Evolutionary conservation across 225 moss, liverwort and hornwort species (phyloP), one percentile per base, ranked within the genome.

Genomic region (Neckera pumila): DNA sequence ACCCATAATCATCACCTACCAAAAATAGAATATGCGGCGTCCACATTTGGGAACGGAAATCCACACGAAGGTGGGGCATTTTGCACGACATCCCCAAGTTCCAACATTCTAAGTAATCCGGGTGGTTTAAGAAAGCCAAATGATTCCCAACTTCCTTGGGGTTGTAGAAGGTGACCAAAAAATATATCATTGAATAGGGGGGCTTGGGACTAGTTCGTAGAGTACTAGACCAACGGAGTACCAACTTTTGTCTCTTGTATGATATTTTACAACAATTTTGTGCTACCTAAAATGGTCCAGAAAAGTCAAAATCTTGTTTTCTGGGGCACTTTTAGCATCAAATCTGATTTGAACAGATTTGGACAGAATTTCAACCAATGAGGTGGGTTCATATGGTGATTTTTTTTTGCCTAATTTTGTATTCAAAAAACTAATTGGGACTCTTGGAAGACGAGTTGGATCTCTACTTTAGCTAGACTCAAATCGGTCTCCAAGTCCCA

Each of bases 11-110:
- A 56, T 78, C 26, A 4, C 14, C 1, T 54, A 22, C 10, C 5
- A 2, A n/a, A 53, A 51, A 14, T 34, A 34, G 10, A 57, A 57
- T 57, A 57, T 9, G 57, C 4, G 57, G 9, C 22, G 2, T 22
- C 4, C 1, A 57, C 57, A 57, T 57, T 9, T 11, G 2, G 2
- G 53, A 0, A 1, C 0, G 1, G 5, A 36, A 53, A 34, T 76
- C 21, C 22, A 76, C 5, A 16, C 6, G 4, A 21, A 21, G 11
- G 16, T 28, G 5, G 5, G 9, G 5, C 0, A 0, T 13, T 34
- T 13, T 5, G 34, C 9, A 76, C 34, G 5, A 53, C 0, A 0
- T 15, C 36, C 36, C 54, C 15, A 34, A 34, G 9, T 76, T 53
- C 5, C 13, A 34, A 34, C 9, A 36, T 76, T 36, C 3, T 76